Conservation (phyloP, 345 rosid species). For the Physaria fendleri region DNA sequence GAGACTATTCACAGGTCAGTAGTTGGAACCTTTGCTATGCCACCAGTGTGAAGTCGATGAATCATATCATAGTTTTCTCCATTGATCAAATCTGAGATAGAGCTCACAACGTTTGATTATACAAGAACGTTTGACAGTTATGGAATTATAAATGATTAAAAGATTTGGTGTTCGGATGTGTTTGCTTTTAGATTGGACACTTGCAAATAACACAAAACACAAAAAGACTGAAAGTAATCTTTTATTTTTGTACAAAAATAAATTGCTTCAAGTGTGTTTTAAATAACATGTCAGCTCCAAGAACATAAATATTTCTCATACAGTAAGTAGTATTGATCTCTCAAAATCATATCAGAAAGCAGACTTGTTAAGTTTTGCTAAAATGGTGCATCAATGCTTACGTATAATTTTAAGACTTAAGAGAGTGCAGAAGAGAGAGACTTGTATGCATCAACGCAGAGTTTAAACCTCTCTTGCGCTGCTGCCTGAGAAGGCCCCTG, state of each 20-base stretch:
- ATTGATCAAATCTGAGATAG: not conserved
- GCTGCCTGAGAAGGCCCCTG: slow-evolving; percentile 64
- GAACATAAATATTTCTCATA: not conserved
- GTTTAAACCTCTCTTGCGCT: slow-evolving; percentile 87
- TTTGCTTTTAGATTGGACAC: not conserved
- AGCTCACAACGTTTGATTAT: slow-evolving; percentile 3
- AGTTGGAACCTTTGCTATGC: slow-evolving; percentile 33
- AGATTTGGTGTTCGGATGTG: not conserved
- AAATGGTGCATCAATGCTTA: not conserved
- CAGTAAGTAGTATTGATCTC: too few relatives aligned
- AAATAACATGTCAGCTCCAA: too few relatives aligned
- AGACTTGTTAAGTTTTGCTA: too few relatives aligned
- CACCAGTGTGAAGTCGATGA: slow-evolving; percentile 22
- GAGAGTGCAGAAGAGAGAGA: slow-evolving; percentile 60
- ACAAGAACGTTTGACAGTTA: slow-evolving; percentile 3
- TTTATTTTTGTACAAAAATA: not conserved
- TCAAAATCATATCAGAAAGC: too few relatives aligned
- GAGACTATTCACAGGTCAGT: slow-evolving; percentile 30
- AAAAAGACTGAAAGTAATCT: not conserved
- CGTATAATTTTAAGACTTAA: slow-evolving; percentile 11
- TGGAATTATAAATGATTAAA: slow-evolving; percentile 1
- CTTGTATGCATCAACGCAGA: slow-evolving; percentile 70
- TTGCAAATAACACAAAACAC: not conserved
- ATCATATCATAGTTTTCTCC: not conserved
- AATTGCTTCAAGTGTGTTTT: not conserved